phyloP scores from a whole-genome alignment of 2,329 filamentous ascomycete species.

The Aureobasidium pullulans region DNA sequence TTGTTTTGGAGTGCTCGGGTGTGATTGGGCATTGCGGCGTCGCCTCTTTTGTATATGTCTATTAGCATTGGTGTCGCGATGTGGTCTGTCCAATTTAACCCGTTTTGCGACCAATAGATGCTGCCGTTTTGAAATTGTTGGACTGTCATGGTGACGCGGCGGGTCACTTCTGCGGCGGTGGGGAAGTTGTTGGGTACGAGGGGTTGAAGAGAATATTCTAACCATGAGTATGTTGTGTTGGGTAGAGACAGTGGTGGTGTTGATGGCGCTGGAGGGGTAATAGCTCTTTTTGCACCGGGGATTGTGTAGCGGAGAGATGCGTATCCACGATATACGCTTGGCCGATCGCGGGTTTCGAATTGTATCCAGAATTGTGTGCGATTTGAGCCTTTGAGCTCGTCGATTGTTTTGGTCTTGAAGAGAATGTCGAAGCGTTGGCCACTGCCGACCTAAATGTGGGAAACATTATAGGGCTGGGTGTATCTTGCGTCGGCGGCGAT shows the following conservation, averaged over 20 bases:
- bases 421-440: constrained; percentile 57
- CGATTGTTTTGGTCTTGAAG: constrained; percentile 29
- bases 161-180: constrained; percentile 27
- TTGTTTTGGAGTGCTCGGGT: constrained; percentile 41
- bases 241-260: too few relatives aligned
- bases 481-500: constrained; percentile 53
- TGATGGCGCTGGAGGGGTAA: too few relatives aligned
- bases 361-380: too few relatives aligned
- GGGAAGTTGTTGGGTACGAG: constrained; percentile 22
- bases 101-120: constrained; percentile 20
- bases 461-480: constrained; percentile 40
- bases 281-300: too few relatives aligned
- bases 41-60: constrained; percentile 35
- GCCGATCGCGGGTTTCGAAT: too few relatives aligned
- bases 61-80: too few relatives aligned
- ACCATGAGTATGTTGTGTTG: too few relatives aligned
- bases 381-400: too few relatives aligned
- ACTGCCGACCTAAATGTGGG: constrained; percentile 47
- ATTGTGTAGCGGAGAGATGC: too few relatives aligned
- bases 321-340: too few relatives aligned
- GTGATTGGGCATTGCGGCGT: constrained; percentile 38
- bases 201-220: too few relatives aligned
- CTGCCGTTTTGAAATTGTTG: constrained; percentile 18
- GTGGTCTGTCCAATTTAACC: constrained; percentile 34
- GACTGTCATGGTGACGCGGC: constrained; percentile 24